Evolutionary conservation across 2,329 filamentous ascomycete genomes (phyloP), one percentile per base, ranked within the genome.

Genomic region (Venturiaceae sp.): DNA sequence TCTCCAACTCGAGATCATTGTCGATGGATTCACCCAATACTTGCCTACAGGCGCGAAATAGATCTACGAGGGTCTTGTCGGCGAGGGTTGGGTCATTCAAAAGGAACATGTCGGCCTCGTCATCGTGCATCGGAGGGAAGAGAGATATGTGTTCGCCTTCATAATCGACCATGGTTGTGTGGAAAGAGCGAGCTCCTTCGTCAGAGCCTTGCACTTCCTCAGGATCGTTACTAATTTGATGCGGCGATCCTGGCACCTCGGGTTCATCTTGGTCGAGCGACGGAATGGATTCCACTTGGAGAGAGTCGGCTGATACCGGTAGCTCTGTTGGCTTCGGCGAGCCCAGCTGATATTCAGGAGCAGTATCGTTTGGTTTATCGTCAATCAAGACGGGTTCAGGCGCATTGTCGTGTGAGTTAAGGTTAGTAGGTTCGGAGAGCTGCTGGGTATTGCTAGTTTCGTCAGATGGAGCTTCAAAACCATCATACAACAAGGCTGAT

Each of bases 31-130:
- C 77, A 60, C 75, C 75, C 61, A 85, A 75, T 37, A 84, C 73
- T 57, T 72, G 66, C 64, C 82, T 76, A 67, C 81, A 81, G 61
- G 78, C 77, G 63, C 72, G 69, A 60, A 88, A 78, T n/a, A 88
- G 72, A 57, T 78, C 75, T 57, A 72, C 71, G 30, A 87, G 69
- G 53, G 74, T 74, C 53, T 78, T 73, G 62, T 77, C 75, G n/a
- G 77, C 77, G 41, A 85, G 68, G 32, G 74, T 74, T 61, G 79
- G 74, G 64, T 86, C 79, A 62, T 79, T 74, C 23, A 86, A 71
- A 46, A 86, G 80, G 61, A 77, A 84, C 1, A 75, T 77, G 62
- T 81, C 76, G 6, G 80, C 76, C 58, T 81, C 78, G 59, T 76
- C 74, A 60, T 77, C 75, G 23, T 53, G 33, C 34, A 72, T 72